These are phyloP conservation scores for Rubia yunnanensis DNA, from an alignment of 257 asterid species.

Conservation along the genomic window DNA sequence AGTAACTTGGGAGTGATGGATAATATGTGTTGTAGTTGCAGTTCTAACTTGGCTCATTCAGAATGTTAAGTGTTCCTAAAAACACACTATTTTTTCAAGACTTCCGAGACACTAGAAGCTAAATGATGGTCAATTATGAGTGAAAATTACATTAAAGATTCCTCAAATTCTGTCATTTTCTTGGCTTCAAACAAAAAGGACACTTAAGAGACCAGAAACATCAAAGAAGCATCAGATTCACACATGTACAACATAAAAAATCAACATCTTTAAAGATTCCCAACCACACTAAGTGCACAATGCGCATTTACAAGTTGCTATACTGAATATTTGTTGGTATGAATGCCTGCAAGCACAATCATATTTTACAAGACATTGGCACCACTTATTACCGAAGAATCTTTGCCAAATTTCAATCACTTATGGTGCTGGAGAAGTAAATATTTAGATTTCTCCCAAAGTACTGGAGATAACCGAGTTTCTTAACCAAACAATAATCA, in stretches of 20 bases:
- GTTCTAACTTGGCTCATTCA: constrained; percentile 13
- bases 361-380: constrained; percentile 6
- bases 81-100: too few species aligned
- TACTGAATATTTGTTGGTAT: not conserved
- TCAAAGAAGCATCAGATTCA: not conserved
- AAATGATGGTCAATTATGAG: not conserved
- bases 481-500: too few species aligned
- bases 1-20: constrained; percentile 25
- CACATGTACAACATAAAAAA: not conserved
- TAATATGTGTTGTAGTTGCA: constrained; percentile 17
- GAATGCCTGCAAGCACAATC: not conserved
- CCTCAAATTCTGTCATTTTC: not conserved
- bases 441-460: constrained; percentile 14
- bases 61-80: constrained; percentile 3
- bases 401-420: constrained; percentile 1
- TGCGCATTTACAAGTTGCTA: constrained; percentile 8
- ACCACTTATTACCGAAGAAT: constrained; percentile 3
- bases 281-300: not conserved
- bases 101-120: too few species aligned
- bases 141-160: not conserved
- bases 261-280: not conserved
- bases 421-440: constrained; percentile 6
- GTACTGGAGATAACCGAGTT: not conserved
- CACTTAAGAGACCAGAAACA: not conserved
- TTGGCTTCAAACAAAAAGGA: not conserved